Evolutionary conservation across 2,329 filamentous ascomycete genomes (phyloP), one percentile per base, ranked within the genome.

Genomic region (Lomentospora prolificans): DNA sequence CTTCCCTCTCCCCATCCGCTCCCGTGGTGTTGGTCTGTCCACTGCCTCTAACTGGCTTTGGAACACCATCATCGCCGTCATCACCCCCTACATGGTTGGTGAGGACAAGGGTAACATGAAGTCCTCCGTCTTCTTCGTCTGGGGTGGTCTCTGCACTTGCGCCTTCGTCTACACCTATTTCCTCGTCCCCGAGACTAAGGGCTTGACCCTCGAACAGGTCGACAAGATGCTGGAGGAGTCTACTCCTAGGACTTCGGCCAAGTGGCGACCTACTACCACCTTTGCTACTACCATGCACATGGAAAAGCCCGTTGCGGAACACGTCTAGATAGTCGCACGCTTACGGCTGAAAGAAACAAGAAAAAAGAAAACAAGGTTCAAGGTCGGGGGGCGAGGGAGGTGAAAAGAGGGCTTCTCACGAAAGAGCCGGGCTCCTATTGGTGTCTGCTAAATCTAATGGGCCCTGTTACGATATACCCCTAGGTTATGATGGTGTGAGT

Each of bases 31-130:
- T 58, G 89, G 81, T 64, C 79, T 95, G 48, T 91, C 89, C 41
- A 95, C 90, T 7, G 87, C 90, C 59, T 90, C 85, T 67, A 95
- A 95, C 81, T 95, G 89, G 89, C 80, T 94, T 60, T 94, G 89
- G 89, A 94, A 90, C 75, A 89, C 85, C 70, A 79, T 80, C 65
- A 80, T 80, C 55, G 69, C 82, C 58, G 79, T 89, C 68, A 87
- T 90, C 70, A 87, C 82, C 6, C 86, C 86, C 14, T 89, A 86
- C 75, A 85, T 89, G 71, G 79, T 87, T 31, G 81, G 80, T 31
- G 64, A 67, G 12, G 57, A 61, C 58, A 70, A 79, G 59, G 85
- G 82, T 60, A 84, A 90, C 71, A 74, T 90, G 57, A 79, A 77
- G 64, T 78, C 84, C 28, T 82, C 79, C 63, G 84, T 89, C 62